A percentile compares a stretch with the other conserved stretches of the same genome.
Conservation (phyloP, 441 rosid genomes). For the Corymbia citriodora region DNA sequence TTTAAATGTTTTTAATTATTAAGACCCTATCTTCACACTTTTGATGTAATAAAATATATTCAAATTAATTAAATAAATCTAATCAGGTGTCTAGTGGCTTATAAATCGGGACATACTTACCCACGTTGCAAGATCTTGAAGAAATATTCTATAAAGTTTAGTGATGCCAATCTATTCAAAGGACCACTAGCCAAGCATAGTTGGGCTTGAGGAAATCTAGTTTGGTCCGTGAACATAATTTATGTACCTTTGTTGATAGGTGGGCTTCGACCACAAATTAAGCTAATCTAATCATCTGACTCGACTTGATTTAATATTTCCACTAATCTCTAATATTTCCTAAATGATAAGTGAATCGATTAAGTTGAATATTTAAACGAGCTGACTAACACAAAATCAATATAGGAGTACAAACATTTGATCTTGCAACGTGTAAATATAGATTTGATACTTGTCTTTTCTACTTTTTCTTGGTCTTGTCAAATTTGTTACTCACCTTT, state of each 20-base stretch:
- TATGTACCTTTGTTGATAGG: not conserved
- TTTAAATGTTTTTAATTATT: not conserved
- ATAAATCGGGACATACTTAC: not conserved
- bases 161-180: not conserved
- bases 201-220: not conserved
- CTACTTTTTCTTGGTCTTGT: not conserved
- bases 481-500: not conserved
- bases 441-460: not conserved
- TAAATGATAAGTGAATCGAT: not conserved
- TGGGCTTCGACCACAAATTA: accelerated
- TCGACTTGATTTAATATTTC: accelerated
- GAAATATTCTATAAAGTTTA: not conserved
- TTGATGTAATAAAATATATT: not conserved
- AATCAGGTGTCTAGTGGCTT: not conserved
- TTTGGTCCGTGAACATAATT: not conserved
- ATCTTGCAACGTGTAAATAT: not conserved
- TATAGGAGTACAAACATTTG: not conserved
- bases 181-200: not conserved
- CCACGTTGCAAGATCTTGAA: not conserved
- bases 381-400: too few relatives aligned
- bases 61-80: not conserved
- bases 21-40: not conserved
- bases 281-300: not conserved
- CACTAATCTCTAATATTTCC: not conserved
- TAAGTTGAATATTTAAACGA: not conserved